These are phyloP conservation scores for Colletotrichum incanum DNA, from an alignment of 2,329 filamentous ascomycete species.

Conservation along the genomic window DNA sequence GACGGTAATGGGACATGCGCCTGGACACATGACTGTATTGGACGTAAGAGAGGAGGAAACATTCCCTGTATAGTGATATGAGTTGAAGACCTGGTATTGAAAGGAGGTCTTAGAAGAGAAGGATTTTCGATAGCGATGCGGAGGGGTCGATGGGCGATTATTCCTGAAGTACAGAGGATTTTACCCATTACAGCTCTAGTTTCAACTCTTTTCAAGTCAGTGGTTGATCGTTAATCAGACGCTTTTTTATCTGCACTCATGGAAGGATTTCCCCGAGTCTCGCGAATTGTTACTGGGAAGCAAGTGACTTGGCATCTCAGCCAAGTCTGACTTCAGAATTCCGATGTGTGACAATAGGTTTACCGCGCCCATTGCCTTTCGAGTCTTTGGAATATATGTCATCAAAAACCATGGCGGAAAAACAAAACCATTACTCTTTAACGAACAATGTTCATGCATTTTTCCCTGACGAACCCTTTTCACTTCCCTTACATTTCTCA, in stretches of 20 bases:
- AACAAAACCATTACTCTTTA: background rate
- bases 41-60: slow-evolving; percentile 64
- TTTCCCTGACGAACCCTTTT: too few relatives aligned
- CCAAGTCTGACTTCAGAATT: background rate
- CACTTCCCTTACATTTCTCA: background rate
- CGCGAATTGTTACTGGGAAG: background rate
- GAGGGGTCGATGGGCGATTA: background rate
- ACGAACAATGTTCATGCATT: background rate
- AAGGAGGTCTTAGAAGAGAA: too few relatives aligned
- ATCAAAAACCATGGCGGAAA: background rate
- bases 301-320: background rate
- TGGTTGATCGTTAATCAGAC: background rate
- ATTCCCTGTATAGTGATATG: slow-evolving; percentile 27
- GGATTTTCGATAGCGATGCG: background rate
- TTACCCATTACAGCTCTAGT: background rate
- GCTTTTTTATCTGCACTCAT: too few relatives aligned
- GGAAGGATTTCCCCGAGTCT: too few relatives aligned
- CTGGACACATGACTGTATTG: slow-evolving; percentile 74
- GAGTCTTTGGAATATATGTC: background rate
- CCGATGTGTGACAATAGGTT: background rate
- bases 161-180: background rate
- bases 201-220: background rate
- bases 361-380: background rate
- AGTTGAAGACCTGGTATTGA: background rate
- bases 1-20: slow-evolving; percentile 73